Base-by-base conservation (phyloP, 345 rosid genomes). In the Linum usitatissimum region DNA sequence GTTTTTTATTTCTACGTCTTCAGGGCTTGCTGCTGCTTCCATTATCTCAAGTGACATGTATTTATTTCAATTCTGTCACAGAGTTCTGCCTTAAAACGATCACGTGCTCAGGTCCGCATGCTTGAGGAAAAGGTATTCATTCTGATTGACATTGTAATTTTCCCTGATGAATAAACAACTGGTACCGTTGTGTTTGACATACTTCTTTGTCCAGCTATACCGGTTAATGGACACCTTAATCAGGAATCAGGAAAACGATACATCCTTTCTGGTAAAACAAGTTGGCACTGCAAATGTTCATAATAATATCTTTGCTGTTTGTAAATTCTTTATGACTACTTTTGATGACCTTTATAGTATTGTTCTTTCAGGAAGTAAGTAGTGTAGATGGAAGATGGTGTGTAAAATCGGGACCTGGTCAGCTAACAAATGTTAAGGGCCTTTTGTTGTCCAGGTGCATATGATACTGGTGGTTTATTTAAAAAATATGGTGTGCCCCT, bases 351-450 rank as follows among this genome's bases (percentile, higher is more conserved):
- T 45, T 9, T 45, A 23, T 45, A 3, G 3, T 45, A 40, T 67
- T 61, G 40, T 74, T 66, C 30, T 42, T 74, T 59, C 70, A 92
- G 98, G 88, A 73, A 71, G 81, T 76, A 64, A 76, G 78, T 73
- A 81, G 73, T 39, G 67, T 84, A 62, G 76, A 75, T 23, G 97
- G 97, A 62, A 84, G 98, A 80, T 89, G 93, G 97, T 92, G 93
- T 68, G 73, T 89, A 73, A 83, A 70, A 73, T 82, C 81, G 31
- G 83, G 86, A 71, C 73, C 70, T 36, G 80, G 78, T 68, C 82
- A 79, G 63, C 77, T 59, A 66, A 76, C 68, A 42, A 79, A 68
- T 70, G 70, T 84, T 53, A 71, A 81, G 49, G 91, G 97, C 71
- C 89, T 92, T 66, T 69, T 89, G 68, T 60, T 92, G 72, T 80